Conservation (phyloP, 2,329 filamentous ascomycete genomes). For the Colletotrichum sp. region DNA sequence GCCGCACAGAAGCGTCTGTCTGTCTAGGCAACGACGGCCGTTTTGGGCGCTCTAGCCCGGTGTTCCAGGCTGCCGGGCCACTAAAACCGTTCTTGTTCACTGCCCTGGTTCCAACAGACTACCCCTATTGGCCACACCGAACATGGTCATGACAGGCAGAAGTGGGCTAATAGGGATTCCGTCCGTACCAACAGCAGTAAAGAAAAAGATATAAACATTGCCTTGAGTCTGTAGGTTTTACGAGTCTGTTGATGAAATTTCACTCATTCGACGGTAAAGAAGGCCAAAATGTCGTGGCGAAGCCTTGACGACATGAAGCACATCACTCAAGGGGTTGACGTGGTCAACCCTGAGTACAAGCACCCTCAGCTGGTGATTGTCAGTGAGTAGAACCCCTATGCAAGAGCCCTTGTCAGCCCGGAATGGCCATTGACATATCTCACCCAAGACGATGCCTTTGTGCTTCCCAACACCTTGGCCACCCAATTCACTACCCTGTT, state of each 20-base stretch:
- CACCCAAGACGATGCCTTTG: background rate
- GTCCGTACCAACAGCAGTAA: background rate
- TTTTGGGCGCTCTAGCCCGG: background rate
- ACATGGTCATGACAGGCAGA: background rate
- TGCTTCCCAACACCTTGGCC: background rate
- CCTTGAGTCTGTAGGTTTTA: background rate
- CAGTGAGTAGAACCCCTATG: background rate
- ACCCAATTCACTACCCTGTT: background rate
- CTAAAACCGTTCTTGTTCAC: background rate
- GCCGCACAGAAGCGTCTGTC: background rate
- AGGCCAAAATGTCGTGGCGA: background rate
- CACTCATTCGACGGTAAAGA: background rate
- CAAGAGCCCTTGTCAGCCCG: background rate
- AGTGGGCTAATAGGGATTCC: rapidly evolving
- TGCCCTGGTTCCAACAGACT: background rate
- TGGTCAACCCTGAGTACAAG: background rate
- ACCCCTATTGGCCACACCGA: background rate
- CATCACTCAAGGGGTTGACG: background rate
- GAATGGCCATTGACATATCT: background rate
- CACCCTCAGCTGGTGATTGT: slow-evolving; percentile 3
- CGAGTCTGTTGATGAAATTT: background rate
- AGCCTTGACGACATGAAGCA: background rate
- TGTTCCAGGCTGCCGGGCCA: background rate
- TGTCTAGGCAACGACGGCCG: background rate
- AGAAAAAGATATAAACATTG: background rate